phyloP scores from a whole-genome alignment of 495 filamentous ascomycete genomes.

The Hyphodiscus hymeniophilus region DNA sequence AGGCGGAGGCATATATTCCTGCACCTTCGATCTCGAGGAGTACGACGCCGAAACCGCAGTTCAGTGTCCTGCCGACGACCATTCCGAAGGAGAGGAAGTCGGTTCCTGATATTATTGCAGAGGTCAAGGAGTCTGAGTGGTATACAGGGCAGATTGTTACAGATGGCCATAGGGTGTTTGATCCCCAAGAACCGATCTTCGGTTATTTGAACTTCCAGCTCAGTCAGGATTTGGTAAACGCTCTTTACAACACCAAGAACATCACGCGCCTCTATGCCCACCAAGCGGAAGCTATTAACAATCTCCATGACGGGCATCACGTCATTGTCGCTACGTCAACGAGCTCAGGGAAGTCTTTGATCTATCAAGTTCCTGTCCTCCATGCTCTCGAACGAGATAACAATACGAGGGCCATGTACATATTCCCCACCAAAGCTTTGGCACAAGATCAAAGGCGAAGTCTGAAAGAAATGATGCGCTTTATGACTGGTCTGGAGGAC shows the following conservation, averaged over 20 bases:
- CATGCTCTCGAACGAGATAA: conserved; percentile 74
- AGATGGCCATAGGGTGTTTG: conserved; percentile 87
- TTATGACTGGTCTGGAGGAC: conserved; percentile 68
- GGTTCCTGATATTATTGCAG: conserved; percentile 76
- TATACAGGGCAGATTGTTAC: conserved; percentile 92
- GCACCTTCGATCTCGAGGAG: conserved; percentile 21
- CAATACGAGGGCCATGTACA: conserved; percentile 85
- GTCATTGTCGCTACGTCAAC: conserved; percentile 95
- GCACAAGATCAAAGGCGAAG: conserved; percentile 93
- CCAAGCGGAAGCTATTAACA: conserved; percentile 92
- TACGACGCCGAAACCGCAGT: conserved; percentile 19
- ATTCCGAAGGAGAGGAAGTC: conserved; percentile 80
- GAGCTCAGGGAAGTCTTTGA: conserved; percentile 91
- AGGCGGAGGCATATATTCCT: conserved; percentile 24
- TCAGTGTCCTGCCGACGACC: conserved; percentile 43
- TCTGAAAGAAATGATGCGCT: conserved; percentile 72
- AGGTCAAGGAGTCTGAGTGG: conserved; percentile 76
- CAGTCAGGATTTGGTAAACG: conserved; percentile 87
- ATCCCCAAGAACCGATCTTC: conserved; percentile 73
- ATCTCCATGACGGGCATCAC: conserved; percentile 70
- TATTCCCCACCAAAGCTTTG: conserved; percentile 95
- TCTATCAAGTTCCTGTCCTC: conserved; percentile 92
- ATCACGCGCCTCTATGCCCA: conserved; percentile 90
- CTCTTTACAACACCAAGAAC: conserved; percentile 78
- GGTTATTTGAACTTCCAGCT: conserved; percentile 81